Evolutionary conservation across 2,329 filamentous ascomycete genomes (phyloP).

Genomic region (Beauveria medogensis): DNA sequence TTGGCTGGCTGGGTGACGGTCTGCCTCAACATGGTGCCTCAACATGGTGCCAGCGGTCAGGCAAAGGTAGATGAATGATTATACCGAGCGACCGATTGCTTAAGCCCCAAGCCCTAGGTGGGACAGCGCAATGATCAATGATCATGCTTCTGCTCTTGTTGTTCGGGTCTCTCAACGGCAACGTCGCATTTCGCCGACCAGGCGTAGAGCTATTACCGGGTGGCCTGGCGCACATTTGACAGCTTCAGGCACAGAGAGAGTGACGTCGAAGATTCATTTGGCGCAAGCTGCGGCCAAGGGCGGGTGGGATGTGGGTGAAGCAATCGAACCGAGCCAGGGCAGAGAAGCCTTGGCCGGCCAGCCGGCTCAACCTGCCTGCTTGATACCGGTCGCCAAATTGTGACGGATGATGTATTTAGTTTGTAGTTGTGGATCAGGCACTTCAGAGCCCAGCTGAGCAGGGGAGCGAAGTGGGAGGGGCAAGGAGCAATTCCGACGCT

Average conservation of each 20-base stretch:
- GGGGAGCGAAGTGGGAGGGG: background rate
- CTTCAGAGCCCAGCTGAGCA: constrained; percentile 6
- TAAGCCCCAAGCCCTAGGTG: no score
- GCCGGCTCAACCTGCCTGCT: background rate
- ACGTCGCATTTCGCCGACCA: background rate
- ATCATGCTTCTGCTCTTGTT: background rate
- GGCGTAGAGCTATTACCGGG: background rate
- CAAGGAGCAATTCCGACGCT: background rate
- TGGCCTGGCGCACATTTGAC: background rate
- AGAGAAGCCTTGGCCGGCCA: background rate
- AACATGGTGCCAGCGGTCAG: background rate
- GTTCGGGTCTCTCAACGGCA: background rate
- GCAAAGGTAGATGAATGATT: background rate
- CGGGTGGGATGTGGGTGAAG: background rate
- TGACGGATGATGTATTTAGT: background rate
- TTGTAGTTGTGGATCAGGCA: background rate
- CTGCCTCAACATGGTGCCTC: background rate
- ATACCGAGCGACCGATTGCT: no score
- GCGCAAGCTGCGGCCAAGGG: constrained; percentile 1
- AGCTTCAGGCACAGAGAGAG: background rate
- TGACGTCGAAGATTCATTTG: constrained; percentile 6
- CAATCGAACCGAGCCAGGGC: background rate
- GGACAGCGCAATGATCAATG: background rate
- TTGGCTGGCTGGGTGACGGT: no score
- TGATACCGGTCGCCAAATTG: background rate